These are phyloP conservation scores for Malbranchea zuffiana DNA, from an alignment of 2,329 filamentous ascomycete species.

Conservation along the genomic window DNA sequence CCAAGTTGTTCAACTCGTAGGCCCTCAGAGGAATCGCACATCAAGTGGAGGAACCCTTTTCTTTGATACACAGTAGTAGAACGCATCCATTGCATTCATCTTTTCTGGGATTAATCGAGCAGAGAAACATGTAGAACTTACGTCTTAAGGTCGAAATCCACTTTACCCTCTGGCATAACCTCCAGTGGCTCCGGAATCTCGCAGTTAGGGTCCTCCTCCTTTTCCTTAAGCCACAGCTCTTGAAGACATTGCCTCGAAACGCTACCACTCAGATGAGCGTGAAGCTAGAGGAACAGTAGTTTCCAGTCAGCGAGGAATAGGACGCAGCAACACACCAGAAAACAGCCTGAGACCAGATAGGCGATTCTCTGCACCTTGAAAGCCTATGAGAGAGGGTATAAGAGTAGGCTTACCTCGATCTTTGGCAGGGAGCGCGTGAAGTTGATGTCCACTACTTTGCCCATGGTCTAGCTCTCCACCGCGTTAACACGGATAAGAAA, in stretches of 20 bases:
- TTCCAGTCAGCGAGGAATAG: background rate
- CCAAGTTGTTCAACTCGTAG: background rate
- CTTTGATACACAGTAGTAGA: too few relatives aligned
- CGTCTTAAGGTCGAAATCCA: constrained; percentile 59
- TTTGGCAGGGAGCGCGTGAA: constrained; percentile 29
- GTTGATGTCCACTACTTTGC: constrained; percentile 17
- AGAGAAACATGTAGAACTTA: constrained; percentile 32
- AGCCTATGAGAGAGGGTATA: background rate
- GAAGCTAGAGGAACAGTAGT: constrained; percentile 44
- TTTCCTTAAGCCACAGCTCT: constrained; percentile 58
- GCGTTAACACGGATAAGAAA: background rate
- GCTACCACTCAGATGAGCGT: constrained; percentile 70
- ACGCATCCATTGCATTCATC: too few relatives aligned
- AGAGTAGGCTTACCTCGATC: constrained; percentile 23
- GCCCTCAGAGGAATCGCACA: too few relatives aligned
- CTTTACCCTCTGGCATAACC: constrained; percentile 59
- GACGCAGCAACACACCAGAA: too few relatives aligned
- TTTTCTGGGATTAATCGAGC: too few relatives aligned
- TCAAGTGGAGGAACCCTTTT: too few relatives aligned
- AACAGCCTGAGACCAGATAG: too few relatives aligned
- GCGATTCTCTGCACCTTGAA: background rate
- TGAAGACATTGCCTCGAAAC: constrained; percentile 63
- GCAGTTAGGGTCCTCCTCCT: constrained; percentile 39
- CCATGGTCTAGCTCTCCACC: background rate
- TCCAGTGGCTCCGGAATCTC: constrained; percentile 56